phyloP scores from a whole-genome alignment of 192 early-diverging fungal species.

The Pecoramyces ruminantium region DNA sequence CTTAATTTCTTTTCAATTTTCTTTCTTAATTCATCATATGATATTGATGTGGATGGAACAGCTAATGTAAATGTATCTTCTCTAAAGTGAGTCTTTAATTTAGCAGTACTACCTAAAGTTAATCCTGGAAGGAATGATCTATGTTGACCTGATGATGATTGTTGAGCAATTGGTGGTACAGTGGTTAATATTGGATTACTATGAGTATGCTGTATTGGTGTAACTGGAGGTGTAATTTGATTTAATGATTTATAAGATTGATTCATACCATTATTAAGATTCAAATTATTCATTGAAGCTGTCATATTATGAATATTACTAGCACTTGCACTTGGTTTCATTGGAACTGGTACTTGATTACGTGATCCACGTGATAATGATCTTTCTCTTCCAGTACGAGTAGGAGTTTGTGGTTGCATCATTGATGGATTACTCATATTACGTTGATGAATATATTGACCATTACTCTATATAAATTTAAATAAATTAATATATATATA shows the following conservation, averaged over 20 bases:
- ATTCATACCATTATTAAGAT: background rate
- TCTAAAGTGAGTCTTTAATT: slow-evolving; percentile 79
- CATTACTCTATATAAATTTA: background rate
- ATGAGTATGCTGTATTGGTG: background rate
- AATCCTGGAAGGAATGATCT: background rate
- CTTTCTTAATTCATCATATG: slow-evolving; percentile 58
- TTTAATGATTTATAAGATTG: background rate
- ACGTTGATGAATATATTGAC: background rate
- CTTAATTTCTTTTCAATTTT: slow-evolving; percentile 82
- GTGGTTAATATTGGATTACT: background rate
- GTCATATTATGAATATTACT: background rate
- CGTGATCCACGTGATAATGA: background rate
- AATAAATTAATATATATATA: too few relatives aligned
- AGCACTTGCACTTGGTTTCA: background rate
- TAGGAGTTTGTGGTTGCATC: background rate
- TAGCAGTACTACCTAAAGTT: slow-evolving; percentile 9
- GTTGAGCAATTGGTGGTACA: background rate
- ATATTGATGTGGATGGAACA: slow-evolving; percentile 46
- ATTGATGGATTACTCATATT: background rate
- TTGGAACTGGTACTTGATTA: background rate
- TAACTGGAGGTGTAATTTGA: background rate
- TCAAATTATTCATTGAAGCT: background rate
- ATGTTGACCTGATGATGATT: background rate
- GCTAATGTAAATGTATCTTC: slow-evolving; percentile 80
- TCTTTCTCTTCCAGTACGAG: background rate